phyloP scores from a whole-genome alignment of 225 moss, liverwort and hornwort species.

The Pleurozium schreberi region DNA sequence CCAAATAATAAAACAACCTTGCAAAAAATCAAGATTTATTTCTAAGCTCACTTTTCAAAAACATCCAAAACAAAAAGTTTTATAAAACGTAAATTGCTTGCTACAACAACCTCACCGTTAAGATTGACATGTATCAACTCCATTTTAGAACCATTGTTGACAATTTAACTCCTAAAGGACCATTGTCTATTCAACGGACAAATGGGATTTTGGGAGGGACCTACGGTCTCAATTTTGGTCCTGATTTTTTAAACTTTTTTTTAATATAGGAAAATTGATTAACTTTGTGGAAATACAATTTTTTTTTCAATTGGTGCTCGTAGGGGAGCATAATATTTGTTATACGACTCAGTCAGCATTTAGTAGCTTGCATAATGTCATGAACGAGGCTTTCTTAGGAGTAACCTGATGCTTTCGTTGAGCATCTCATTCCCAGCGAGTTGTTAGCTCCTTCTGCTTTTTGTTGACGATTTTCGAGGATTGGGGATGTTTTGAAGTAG shows the following conservation, averaged over 20 bases:
- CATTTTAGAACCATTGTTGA: background rate
- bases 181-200: too few species aligned
- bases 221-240: too few species aligned
- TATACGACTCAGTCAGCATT: background rate
- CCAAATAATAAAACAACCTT: background rate
- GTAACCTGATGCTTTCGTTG: background rate
- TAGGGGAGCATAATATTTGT: background rate
- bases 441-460: background rate
- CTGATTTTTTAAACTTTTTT: too few species aligned
- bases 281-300: too few species aligned
- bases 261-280: too few species aligned
- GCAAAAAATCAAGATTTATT: background rate
- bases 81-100: background rate
- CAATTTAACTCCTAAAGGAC: too few species aligned
- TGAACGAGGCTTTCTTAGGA: background rate
- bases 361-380: background rate
- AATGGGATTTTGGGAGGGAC: too few species aligned
- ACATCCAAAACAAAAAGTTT: background rate
- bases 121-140: background rate
- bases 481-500: background rate
- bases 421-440: background rate
- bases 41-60: background rate
- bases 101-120: background rate
- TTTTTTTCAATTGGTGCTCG: too few species aligned
- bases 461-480: background rate